phyloP scores from a whole-genome alignment of 768 basidiomycete species.

The Aureoboletus auriporus region DNA sequence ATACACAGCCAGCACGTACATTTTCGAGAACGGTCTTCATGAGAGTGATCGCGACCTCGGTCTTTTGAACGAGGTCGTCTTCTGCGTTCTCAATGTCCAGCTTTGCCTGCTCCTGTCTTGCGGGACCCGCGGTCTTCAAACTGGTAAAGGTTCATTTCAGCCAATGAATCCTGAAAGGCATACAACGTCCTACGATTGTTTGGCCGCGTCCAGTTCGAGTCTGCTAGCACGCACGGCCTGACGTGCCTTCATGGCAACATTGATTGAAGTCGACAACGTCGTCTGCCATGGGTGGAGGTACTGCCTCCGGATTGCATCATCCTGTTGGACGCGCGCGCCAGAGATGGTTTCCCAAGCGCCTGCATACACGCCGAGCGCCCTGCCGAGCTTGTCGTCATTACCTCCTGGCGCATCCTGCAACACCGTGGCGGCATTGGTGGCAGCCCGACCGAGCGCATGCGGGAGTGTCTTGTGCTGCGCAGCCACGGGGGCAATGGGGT shows the following conservation, averaged over 20 bases:
- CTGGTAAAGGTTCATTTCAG: slow-evolving; percentile 36
- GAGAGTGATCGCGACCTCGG: slow-evolving; percentile 92
- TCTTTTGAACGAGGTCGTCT: slow-evolving; percentile 96
- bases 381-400: slow-evolving; percentile 66
- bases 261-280: slow-evolving; percentile 78
- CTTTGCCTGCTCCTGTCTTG: slow-evolving; percentile 86
- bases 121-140: slow-evolving; percentile 69
- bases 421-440: slow-evolving; percentile 52
- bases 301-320: slow-evolving; percentile 57
- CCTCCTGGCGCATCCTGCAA: slow-evolving; percentile 44
- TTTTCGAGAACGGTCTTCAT: slow-evolving; percentile 99
- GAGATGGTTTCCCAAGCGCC: slow-evolving; percentile 83
- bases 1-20: slow-evolving; percentile 44
- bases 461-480: slow-evolving; percentile 93
- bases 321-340: slow-evolving; percentile 75
- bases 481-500: slow-evolving; percentile 49
- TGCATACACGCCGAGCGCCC: slow-evolving; percentile 75
- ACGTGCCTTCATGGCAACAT: slow-evolving; percentile 89
- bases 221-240: slow-evolving; percentile 76
- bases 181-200: slow-evolving; percentile 62
- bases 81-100: slow-evolving; percentile 92
- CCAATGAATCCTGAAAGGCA: background rate
- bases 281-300: slow-evolving; percentile 87
- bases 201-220: slow-evolving; percentile 87
- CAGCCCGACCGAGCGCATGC: slow-evolving; percentile 86